Conservation (phyloP, 1,139 yeast species). For the Hyphopichia wangnamkhiaoensis region DNA sequence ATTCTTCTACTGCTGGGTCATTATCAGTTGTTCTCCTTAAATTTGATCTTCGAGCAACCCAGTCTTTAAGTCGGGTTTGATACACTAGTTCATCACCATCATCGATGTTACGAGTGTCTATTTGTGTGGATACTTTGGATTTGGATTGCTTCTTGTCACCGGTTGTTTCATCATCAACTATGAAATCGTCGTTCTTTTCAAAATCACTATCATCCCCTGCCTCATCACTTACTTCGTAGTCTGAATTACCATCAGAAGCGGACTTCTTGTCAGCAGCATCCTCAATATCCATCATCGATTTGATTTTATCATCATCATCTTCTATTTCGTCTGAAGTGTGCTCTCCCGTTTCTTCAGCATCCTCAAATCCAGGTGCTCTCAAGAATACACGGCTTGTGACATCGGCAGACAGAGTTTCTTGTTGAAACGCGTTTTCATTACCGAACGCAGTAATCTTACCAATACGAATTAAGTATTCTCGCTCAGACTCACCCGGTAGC, state of each 20-base stretch:
- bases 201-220: constrained; percentile 4
- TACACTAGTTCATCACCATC: constrained; percentile 77
- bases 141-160: not conserved
- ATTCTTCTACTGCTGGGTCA: constrained; percentile 46
- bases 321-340: constrained; percentile 11
- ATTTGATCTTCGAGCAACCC: constrained; percentile 51
- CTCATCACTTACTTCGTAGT: no score
- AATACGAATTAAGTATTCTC: constrained; percentile 78
- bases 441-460: constrained; percentile 97
- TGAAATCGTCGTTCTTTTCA: constrained; percentile 3
- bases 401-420: constrained; percentile 12
- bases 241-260: no score
- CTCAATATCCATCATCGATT: not conserved
- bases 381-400: constrained; percentile 31
- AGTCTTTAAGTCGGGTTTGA: constrained; percentile 55
- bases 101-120: constrained; percentile 49
- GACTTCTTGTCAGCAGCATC: no score
- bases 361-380: constrained; percentile 40
- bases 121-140: constrained; percentile 1
- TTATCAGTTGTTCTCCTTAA: not conserved
- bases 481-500: constrained; percentile 70
- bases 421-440: constrained; percentile 55
- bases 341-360: constrained; percentile 17
- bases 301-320: constrained; percentile 20
- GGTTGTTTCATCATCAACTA: not conserved